Evolutionary conservation across 73 alveolate genomes (phyloP), one percentile per base, ranked within the genome.

Genomic region (Paraurostyla sp.): DNA sequence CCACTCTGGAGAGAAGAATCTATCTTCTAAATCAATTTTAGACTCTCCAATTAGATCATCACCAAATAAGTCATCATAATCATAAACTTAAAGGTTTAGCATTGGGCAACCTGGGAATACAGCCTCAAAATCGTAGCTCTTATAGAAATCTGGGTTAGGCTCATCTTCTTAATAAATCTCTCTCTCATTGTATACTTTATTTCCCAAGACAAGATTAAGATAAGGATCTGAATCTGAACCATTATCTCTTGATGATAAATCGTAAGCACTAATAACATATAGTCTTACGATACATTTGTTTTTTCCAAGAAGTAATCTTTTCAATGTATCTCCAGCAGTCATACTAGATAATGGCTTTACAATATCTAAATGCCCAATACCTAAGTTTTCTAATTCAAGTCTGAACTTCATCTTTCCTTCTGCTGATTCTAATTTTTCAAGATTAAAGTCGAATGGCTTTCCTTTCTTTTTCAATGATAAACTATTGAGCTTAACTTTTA

Each of bases 181-280:
- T 49, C 90, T 87, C 71, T 95, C 99, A 71, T 97, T 92, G 69
- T 88, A 85, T 32, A 85, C 78, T 58, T 95, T 56, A 23, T 89
- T 95, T 0, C 97, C 97, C 22, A 96, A 86, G 62, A 68, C 86
- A 60, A 98, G 93, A 71, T 84, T 88, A 0, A 97, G 71, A 93
- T 97, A 98, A 11, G 99, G 99, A 87, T 98, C 99, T 35, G 97
- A 90, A 85, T 85, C 96, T 46, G 97, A 81, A 59, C 95, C 97
- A 58, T 58, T 71, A 80, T 97, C 99, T 69, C 94, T 94, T 22
- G 95, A 93, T 0, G 99, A 94, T 32, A 97, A 85, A 76, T 97
- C 97, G 62, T 89, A 85, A n/a, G 96, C 95, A 85, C 92, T 96
- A 29, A 97, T 75, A 15, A 97, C 82, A 88, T 97, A 97, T 45